Conservation (phyloP, 352 stramenopile species). For the Phytophthora capsici region DNA sequence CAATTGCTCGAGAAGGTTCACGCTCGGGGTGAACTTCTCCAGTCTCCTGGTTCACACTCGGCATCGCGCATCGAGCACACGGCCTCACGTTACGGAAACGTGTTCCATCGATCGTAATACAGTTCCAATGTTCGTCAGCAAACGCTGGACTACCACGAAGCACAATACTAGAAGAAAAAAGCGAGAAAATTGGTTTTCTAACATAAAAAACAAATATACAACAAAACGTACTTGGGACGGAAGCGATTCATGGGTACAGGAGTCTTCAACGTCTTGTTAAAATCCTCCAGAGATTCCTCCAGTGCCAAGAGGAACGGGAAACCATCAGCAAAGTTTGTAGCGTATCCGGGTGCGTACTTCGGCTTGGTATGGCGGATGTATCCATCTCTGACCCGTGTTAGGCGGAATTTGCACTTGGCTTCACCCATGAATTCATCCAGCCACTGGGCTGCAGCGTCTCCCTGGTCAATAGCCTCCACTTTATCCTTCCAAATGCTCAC, state of each 20-base stretch:
- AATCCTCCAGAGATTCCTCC: conserved; percentile 60
- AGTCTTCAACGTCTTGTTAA: conserved; percentile 63
- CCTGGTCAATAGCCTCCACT: conserved; percentile 67
- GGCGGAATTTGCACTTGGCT: conserved; percentile 46
- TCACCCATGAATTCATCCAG: conserved; percentile 62
- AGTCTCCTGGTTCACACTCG: conserved; percentile 74
- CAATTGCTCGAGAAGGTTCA: conserved; percentile 63
- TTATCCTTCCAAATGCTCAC: conserved; percentile 72
- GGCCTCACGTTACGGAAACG: conserved; percentile 79
- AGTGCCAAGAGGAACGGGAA: conserved; percentile 79
- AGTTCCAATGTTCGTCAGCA: conserved; percentile 80
- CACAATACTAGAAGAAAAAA: conserved; percentile 60
- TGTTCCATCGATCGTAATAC: conserved; percentile 56
- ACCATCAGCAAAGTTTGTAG: conserved; percentile 75
- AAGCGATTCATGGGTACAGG: conserved; percentile 83
- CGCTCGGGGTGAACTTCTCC: conserved; percentile 52
- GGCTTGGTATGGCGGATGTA: conserved; percentile 59
- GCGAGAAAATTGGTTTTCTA: background rate
- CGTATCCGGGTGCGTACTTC: conserved; percentile 66
- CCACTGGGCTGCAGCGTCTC: conserved; percentile 64
- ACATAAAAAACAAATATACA: background rate
- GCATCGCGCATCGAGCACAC: conserved; percentile 78
- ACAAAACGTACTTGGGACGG: conserved; percentile 63
- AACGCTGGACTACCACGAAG: conserved; percentile 68
- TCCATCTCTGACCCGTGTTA: conserved; percentile 67